phyloP scores from a whole-genome alignment of 2,329 filamentous ascomycete genomes.

The Dactylellina parvicollis region DNA sequence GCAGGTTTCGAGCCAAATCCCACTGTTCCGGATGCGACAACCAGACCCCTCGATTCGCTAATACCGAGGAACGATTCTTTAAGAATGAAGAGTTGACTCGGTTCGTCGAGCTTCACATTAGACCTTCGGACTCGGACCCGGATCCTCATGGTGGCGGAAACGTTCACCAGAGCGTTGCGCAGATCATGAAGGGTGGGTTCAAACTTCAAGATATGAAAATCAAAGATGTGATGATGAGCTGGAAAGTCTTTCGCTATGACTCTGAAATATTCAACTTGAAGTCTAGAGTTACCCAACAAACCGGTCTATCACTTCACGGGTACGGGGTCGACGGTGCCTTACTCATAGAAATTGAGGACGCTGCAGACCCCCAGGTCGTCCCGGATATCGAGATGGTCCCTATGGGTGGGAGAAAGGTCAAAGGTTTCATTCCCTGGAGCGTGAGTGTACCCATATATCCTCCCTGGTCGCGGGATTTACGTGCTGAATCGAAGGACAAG shows the following conservation, averaged over 20 bases:
- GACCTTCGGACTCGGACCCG: neutral
- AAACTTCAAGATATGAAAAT: slow-evolving; percentile 16
- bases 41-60: slow-evolving; percentile 13
- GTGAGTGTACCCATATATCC: slow-evolving; percentile 1
- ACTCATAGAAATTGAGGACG: slow-evolving; percentile 35
- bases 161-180: slow-evolving; percentile 24
- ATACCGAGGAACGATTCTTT: slow-evolving; percentile 45
- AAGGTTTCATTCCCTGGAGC: slow-evolving; percentile 38
- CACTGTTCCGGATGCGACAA: neutral
- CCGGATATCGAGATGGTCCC: slow-evolving; percentile 34
- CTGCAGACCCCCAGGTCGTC: neutral
- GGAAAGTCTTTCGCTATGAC: slow-evolving; percentile 10
- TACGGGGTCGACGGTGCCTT: slow-evolving; percentile 32
- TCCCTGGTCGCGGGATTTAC: neutral
- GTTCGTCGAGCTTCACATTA: slow-evolving; percentile 41
- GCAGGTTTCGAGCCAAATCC: neutral
- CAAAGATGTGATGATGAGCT: slow-evolving; percentile 25
- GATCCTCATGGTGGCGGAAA: slow-evolving; percentile 23
- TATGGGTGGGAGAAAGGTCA: slow-evolving; percentile 34
- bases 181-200: slow-evolving; percentile 42
- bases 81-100: slow-evolving; percentile 33
- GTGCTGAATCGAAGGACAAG: slow-evolving; percentile 3
- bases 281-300: slow-evolving; percentile 11
- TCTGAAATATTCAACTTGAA: slow-evolving; percentile 24
- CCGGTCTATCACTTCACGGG: slow-evolving; percentile 11